Evolutionary conservation across 1,284 basidiomycete species (phyloP).

Genomic region (Rhodotorula glutinis): DNA sequence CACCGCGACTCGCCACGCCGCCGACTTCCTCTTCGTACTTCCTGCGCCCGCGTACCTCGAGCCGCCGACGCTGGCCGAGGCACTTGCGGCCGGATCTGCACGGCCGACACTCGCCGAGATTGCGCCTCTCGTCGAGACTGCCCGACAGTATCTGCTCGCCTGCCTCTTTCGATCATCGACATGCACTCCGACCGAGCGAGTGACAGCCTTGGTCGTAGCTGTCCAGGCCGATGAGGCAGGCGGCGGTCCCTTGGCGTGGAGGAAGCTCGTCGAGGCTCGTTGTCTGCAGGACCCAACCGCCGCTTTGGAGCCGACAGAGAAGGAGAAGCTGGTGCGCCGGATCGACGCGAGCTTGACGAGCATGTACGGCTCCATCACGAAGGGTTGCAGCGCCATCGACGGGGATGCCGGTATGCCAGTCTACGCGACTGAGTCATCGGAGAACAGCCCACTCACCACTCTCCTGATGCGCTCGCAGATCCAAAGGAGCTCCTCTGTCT

Average conservation of each 20-base stretch:
- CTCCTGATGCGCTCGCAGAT: background rate
- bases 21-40: conserved; percentile 17
- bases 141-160: conserved; percentile 32
- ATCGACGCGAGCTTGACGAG: conserved; percentile 24
- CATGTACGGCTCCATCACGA: conserved; percentile 30
- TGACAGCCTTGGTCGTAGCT: background rate
- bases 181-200: background rate
- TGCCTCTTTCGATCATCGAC: conserved; percentile 19
- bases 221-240: background rate
- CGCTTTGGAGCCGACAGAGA: background rate
- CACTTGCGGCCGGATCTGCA: conserved; percentile 1
- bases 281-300: background rate
- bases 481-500: conserved; percentile 19
- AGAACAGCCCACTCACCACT: too few species aligned
- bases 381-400: conserved; percentile 21
- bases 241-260: conserved; percentile 25
- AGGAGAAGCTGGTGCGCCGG: background rate
- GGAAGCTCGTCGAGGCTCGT: background rate
- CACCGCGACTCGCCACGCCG: background rate
- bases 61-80: conserved; percentile 20
- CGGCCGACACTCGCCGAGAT: conserved; percentile 18
- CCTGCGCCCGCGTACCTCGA: conserved; percentile 17
- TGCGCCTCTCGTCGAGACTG: conserved; percentile 29
- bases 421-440: too few species aligned
- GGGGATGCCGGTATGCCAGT: conserved; percentile 6